phyloP scores from a whole-genome alignment of 1,284 basidiomycete genomes.

The Rhodotorula sp. region DNA sequence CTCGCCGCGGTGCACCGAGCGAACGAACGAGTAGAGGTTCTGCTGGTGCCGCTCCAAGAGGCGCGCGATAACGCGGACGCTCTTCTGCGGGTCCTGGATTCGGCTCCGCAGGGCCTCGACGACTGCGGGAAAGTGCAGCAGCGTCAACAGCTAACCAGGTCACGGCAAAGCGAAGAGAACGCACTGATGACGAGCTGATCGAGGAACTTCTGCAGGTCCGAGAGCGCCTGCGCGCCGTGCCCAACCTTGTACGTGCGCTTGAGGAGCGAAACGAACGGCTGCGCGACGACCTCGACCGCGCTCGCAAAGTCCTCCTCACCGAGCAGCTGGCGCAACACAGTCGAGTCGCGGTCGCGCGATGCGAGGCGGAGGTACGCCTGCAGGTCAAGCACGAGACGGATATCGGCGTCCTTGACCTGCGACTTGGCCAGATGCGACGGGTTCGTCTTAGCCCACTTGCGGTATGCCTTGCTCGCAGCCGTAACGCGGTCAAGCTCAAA shows the following conservation, averaged over 20 bases:
- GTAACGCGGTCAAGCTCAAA: conserved; percentile 44
- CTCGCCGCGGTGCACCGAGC: conserved; percentile 74
- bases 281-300: conserved; percentile 38
- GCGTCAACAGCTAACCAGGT: not conserved
- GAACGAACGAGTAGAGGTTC: conserved; percentile 90
- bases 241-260: conserved; percentile 42
- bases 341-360: conserved; percentile 40
- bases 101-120: conserved; percentile 30
- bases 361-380: conserved; percentile 42
- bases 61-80: conserved; percentile 89
- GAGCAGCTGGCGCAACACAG: conserved; percentile 39
- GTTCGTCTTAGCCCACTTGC: conserved; percentile 36
- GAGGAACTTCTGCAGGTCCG: conserved; percentile 41
- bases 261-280: conserved; percentile 40
- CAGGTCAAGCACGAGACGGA: conserved; percentile 45
- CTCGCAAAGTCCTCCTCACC: conserved; percentile 37
- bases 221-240: conserved; percentile 31
- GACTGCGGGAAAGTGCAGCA: conserved; percentile 9
- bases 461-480: conserved; percentile 32
- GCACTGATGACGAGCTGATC: conserved; percentile 43
- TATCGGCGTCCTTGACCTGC: conserved; percentile 37
- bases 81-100: conserved; percentile 69
- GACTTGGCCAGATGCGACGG: conserved; percentile 34
- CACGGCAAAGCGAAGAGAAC: not conserved
- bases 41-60: conserved; percentile 92